phyloP scores from a whole-genome alignment of 495 filamentous ascomycete genomes.

The Talaromyces ruber region DNA sequence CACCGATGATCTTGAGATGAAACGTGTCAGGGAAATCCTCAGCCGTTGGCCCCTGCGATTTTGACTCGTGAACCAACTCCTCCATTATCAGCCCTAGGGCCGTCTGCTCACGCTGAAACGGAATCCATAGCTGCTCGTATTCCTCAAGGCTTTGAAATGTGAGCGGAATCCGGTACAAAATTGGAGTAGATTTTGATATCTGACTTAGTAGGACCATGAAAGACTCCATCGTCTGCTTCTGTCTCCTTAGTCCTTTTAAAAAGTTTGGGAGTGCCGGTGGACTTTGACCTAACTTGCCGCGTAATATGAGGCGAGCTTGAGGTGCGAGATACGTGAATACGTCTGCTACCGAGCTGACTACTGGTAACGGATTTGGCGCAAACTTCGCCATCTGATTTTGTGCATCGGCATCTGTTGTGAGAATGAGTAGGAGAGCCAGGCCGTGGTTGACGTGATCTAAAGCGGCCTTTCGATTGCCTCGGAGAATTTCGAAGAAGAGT shows the following conservation, averaged over 20 bases:
- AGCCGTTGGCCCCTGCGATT: no score
- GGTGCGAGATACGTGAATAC: not conserved
- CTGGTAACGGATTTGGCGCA: not conserved
- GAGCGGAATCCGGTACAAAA: not conserved
- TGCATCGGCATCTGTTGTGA: not conserved
- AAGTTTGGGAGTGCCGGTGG: not conserved
- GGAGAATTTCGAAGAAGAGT: not conserved
- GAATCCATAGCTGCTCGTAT: conserved; percentile 71
- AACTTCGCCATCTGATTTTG: not conserved
- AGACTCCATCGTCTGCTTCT: conserved; percentile 1
- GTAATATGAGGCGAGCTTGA: not conserved
- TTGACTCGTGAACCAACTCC: not conserved
- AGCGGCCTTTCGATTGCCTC: not conserved
- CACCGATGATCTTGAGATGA: not conserved
- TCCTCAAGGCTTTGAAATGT: conserved; percentile 79
- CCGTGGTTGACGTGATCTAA: conserved; percentile 2
- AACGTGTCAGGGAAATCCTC: not conserved
- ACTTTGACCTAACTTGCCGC: not conserved
- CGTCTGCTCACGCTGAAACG: conserved; percentile 44
- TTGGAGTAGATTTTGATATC: not conserved
- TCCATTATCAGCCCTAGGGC: not conserved
- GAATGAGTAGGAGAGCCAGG: not conserved
- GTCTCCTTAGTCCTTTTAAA: not conserved
- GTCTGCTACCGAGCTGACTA: not conserved
- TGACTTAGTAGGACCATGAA: not conserved